These are phyloP conservation scores for Colletotrichum musae DNA, from an alignment of 2,329 filamentous ascomycete species.

Conservation along the genomic window DNA sequence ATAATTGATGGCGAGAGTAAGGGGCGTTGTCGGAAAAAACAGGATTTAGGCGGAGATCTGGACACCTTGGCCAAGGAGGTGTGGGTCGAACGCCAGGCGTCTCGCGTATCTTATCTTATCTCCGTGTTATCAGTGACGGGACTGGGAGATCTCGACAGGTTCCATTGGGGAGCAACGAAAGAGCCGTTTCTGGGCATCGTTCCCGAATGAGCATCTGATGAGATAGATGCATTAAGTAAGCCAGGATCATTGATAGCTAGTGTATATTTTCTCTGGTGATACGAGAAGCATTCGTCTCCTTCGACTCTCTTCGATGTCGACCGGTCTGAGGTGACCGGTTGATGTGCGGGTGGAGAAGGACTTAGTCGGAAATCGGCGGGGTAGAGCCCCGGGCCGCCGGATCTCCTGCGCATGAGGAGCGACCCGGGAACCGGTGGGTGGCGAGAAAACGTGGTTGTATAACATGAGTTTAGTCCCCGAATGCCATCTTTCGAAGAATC, in stretches of 20 bases:
- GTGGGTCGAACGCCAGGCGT: no score
- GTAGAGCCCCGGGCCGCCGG: not conserved
- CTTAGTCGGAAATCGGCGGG: conserved; percentile 33
- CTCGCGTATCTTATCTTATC: not conserved
- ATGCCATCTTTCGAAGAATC: no score
- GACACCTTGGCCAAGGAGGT: not conserved
- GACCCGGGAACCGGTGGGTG: conserved; percentile 14
- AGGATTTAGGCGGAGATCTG: conserved; percentile 31
- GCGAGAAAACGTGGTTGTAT: conserved; percentile 21
- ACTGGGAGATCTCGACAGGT: no score
- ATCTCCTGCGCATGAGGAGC: conserved; percentile 2
- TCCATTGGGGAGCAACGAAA: no score
- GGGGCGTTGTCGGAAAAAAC: conserved; percentile 20
- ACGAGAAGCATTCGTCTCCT: no score
- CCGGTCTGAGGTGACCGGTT: not conserved
- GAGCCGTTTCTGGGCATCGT: no score
- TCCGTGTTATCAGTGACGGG: no score
- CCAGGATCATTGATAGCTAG: no score
- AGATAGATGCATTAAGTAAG: no score
- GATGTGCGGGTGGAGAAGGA: conserved; percentile 8
- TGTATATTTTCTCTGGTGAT: no score
- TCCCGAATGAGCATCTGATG: no score
- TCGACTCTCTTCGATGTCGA: no score
- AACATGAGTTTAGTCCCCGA: not conserved
- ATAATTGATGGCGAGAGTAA: not conserved